Conservation (phyloP, 2,329 filamentous ascomycete species). For the Tolypocladium inflatum region DNA sequence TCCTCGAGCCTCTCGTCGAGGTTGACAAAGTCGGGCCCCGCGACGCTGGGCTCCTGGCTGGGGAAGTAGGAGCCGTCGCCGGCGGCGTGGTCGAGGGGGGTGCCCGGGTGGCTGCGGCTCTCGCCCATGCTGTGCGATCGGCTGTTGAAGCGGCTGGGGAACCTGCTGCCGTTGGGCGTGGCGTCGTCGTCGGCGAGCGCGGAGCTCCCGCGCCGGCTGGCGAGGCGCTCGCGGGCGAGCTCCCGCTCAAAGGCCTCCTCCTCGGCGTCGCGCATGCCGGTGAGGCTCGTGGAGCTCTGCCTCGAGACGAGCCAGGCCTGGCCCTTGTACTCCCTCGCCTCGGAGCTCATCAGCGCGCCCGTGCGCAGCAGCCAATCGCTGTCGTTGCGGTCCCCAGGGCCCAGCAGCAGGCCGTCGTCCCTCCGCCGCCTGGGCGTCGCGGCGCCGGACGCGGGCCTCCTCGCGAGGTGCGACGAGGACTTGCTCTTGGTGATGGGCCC, state of each 20-base stretch:
- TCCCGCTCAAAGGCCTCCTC: conserved; percentile 44
- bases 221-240: conserved; percentile 38
- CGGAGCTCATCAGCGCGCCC: conserved; percentile 51
- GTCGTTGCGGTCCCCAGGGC: conserved; percentile 32
- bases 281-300: conserved; percentile 54
- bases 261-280: conserved; percentile 39
- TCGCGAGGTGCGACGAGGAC: conserved; percentile 46
- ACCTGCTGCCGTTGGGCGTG: conserved; percentile 31
- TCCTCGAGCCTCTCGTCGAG: conserved; percentile 50
- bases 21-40: conserved; percentile 54
- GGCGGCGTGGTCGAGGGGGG: conserved; percentile 29
- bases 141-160: conserved; percentile 40
- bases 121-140: conserved; percentile 24
- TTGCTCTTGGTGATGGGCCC: conserved; percentile 47
- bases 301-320: conserved; percentile 60
- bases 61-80: conserved; percentile 33
- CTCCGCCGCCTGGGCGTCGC: conserved; percentile 25
- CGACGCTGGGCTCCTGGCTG: conserved; percentile 26
- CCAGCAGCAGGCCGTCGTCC: conserved; percentile 17
- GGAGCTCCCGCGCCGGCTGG: conserved; percentile 37
- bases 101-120: conserved; percentile 28
- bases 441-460: conserved; percentile 18
- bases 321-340: conserved; percentile 57
- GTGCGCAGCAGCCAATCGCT: conserved; percentile 58
- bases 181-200: conserved; percentile 27